phyloP scores from a whole-genome alignment of 371 early-diverging fungal genomes.

The Mortierella sp. region DNA sequence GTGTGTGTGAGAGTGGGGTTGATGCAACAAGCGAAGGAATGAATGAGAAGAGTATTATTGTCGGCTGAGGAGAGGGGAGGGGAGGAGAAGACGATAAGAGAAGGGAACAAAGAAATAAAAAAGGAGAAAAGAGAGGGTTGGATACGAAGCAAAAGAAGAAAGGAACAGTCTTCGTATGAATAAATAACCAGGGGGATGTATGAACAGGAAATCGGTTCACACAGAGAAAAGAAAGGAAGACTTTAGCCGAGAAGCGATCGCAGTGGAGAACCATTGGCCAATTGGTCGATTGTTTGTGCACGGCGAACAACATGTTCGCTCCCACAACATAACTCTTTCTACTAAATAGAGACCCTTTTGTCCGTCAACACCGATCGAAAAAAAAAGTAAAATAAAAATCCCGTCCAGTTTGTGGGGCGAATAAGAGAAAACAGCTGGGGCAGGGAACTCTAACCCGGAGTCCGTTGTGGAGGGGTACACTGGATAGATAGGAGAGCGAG shows the following conservation, averaged over 20 bases:
- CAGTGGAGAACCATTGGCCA: neutral
- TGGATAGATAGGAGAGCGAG: neutral
- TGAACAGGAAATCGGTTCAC: neutral
- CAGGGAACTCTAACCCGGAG: neutral
- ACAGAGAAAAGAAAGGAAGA: neutral
- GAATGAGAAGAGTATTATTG: neutral
- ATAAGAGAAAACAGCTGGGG: neutral
- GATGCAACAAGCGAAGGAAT: neutral
- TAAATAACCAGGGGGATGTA: neutral
- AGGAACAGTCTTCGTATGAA: neutral
- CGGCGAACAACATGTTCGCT: neutral
- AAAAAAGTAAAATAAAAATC: neutral
- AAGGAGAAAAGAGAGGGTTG: neutral
- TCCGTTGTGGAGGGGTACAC: neutral
- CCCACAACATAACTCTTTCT: too few species aligned
- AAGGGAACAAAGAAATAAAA: neutral
- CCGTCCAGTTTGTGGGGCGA: neutral
- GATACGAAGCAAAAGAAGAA: neutral
- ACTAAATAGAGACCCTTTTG: neutral
- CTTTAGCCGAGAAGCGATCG: constrained; percentile 9
- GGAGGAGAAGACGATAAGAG: too few species aligned
- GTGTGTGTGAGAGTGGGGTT: neutral
- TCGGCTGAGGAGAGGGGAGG: neutral
- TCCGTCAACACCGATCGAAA: neutral
- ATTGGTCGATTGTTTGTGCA: neutral